Evolutionary conservation across 1,284 basidiomycete genomes (phyloP), one percentile per base, ranked within the genome.

Genomic region (Quambalaria eucalypti): DNA sequence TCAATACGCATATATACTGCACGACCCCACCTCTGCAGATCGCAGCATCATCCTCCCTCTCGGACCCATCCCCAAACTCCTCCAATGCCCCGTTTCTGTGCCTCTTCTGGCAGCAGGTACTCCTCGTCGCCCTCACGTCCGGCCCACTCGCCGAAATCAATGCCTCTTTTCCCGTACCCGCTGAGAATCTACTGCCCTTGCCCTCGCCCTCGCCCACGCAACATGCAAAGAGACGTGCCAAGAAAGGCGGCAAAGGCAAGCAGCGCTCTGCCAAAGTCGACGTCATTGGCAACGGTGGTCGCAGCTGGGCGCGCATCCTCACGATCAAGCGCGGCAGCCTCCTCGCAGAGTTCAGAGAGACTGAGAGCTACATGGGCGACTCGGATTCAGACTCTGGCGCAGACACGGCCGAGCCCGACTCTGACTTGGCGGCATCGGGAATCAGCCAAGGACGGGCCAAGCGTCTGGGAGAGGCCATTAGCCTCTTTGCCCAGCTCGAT

Each of bases 11-110:
- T n/a, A n/a, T n/a, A n/a, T n/a, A n/a, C n/a, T n/a, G n/a, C n/a
- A n/a, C n/a, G n/a, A n/a, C n/a, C n/a, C n/a, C n/a, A n/a, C n/a
- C n/a, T n/a, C n/a, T 21, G 36, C 36, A 39, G 36, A 14, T 39
- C 10, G 36, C 21, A n/a, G 36, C 36, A n/a, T 39, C 36, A 5
- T 39, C 36, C 10, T 39, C 36, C 10, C 16, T 21, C 21, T 39
- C 36, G 21, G 36, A 39, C 21, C 42, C 42, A 19, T 46, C 16
- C 42, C 63, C 58, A 48, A 55, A 56, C 1, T 64, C 61, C 28
- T 65, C 66, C n/a, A 68, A 68, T 40, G 65, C 59, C 9, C 60
- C 59, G 5, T 64, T 60, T 36, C 60, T 66, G 44, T 60, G 59
- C 25, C 46, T 50, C 2, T 48, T 60, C 40, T 68, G 66, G 66